These are phyloP conservation scores for Eucalyptus polybractea DNA, from an alignment of 345 rosid species.

Conservation along the genomic window DNA sequence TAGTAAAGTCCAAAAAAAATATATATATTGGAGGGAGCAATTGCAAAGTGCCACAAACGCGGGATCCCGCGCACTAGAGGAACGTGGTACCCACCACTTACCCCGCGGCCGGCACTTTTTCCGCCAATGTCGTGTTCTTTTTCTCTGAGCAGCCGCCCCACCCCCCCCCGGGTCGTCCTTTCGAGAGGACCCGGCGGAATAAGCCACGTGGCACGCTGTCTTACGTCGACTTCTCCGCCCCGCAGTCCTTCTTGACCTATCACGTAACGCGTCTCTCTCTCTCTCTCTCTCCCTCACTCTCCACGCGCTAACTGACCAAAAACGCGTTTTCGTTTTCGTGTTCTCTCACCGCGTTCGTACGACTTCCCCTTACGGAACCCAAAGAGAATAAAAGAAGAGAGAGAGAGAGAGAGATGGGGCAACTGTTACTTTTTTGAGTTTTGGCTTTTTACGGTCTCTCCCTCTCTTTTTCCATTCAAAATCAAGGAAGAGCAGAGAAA, in stretches of 20 bases:
- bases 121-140: neutral
- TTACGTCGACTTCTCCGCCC: fast-evolving
- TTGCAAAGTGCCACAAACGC: neutral
- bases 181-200: fast-evolving
- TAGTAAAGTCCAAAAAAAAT: too few relatives aligned
- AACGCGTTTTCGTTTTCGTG: too few relatives aligned
- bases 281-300: fast-evolving
- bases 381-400: too few relatives aligned
- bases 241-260: neutral
- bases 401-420: neutral
- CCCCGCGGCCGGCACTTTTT: neutral
- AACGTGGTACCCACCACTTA: neutral
- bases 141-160: neutral
- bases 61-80: fast-evolving
- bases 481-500: too few relatives aligned
- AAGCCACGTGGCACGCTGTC: neutral
- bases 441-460: neutral
- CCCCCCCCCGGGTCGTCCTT: too few relatives aligned
- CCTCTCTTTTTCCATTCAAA: neutral
- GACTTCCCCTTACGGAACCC: too few relatives aligned
- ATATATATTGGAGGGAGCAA: fast-evolving
- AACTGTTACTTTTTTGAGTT: fast-evolving
- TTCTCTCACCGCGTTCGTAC: too few relatives aligned
- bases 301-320: too few relatives aligned
- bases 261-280: neutral